phyloP scores from a whole-genome alignment of 768 basidiomycete species.

The Trametes meyenii region DNA sequence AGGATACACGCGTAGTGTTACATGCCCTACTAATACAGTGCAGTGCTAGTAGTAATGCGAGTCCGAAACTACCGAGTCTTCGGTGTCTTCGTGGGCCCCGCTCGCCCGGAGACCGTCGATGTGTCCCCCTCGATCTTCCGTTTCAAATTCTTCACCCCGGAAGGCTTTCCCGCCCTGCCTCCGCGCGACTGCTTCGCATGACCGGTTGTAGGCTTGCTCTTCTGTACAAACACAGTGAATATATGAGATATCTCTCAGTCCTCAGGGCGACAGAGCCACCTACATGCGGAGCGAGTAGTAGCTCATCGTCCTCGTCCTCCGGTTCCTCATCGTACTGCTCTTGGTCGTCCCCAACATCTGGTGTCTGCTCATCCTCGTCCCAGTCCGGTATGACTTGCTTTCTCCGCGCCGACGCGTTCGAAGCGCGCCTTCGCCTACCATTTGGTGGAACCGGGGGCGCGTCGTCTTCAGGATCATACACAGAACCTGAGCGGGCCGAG shows the following conservation, averaged over 20 bases:
- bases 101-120: conserved; percentile 3
- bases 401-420: conserved; percentile 3
- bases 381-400: conserved; percentile 19
- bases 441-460: conserved; percentile 17
- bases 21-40: background rate
- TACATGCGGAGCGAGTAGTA: conserved; percentile 51
- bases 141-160: conserved; percentile 21
- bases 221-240: background rate
- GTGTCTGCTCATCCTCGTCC: conserved; percentile 37
- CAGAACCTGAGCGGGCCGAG: conserved; percentile 19
- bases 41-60: background rate
- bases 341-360: conserved; percentile 14
- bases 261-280: conserved; percentile 1
- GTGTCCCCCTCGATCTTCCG: conserved; percentile 25
- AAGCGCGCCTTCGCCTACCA: conserved; percentile 37
- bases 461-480: conserved; percentile 21
- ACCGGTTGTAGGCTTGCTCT: background rate
- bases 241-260: background rate
- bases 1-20: background rate
- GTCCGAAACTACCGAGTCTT: conserved; percentile 6
- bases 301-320: conserved; percentile 22
- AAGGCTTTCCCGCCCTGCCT: background rate
- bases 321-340: conserved; percentile 27
- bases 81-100: conserved; percentile 14
- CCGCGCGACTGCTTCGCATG: background rate